Evolutionary conservation across 2,329 filamentous ascomycete genomes (phyloP).

Genomic region (Colletotrichum sp.): DNA sequence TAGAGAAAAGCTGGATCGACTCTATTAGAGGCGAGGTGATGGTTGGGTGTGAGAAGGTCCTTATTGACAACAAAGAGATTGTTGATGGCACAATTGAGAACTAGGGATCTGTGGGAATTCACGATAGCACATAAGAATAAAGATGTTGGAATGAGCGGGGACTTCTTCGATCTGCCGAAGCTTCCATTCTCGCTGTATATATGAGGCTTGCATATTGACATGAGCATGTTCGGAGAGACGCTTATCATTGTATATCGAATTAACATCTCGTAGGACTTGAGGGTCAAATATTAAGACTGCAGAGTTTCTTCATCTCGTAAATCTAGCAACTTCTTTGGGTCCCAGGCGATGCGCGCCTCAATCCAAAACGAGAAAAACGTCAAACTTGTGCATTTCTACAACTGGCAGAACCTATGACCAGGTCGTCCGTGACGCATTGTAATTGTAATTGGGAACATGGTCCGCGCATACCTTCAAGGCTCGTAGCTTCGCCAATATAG

Average conservation of each 20-base stretch:
- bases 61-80: neutral
- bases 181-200: neutral
- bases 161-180: neutral
- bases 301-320: fast-evolving
- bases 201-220: neutral
- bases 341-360: neutral
- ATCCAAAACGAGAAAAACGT: neutral
- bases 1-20: fast-evolving
- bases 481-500: neutral
- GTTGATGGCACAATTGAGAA: fast-evolving
- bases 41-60: neutral
- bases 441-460: neutral
- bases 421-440: neutral
- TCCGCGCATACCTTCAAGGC: neutral
- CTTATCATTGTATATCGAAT: neutral
- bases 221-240: neutral
- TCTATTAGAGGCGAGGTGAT: fast-evolving
- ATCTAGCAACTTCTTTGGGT: neutral
- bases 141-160: neutral
- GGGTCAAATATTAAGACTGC: neutral
- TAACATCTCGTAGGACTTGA: fast-evolving
- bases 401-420: neutral
- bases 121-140: fast-evolving
- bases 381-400: neutral
- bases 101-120: fast-evolving